Evolutionary conservation across 257 asterid species (phyloP).

Genomic region (Buddleja alternifolia): DNA sequence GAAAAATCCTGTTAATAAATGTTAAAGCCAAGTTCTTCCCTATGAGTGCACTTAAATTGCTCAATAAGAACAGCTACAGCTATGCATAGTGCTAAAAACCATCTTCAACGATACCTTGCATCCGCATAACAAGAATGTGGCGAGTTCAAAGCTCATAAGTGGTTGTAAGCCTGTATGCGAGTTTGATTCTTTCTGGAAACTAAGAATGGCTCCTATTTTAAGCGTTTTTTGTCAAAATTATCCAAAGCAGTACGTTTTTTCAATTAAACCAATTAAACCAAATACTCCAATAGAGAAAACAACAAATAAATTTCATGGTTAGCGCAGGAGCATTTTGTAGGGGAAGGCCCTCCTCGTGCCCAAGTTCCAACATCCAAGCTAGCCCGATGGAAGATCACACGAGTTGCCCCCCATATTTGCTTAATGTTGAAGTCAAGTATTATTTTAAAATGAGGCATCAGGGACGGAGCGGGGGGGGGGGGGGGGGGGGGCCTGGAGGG

Average conservation of each 20-base stretch:
- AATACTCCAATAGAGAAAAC: neutral
- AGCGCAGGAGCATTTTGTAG: neutral
- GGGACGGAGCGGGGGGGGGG: no score
- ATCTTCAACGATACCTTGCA: neutral
- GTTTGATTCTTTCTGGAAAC: neutral
- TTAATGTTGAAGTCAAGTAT: neutral
- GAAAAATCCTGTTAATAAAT: neutral
- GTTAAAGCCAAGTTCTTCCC: neutral
- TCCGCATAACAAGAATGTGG: neutral
- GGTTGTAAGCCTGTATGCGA: neutral
- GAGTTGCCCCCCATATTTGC: no score
- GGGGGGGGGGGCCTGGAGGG: no score
- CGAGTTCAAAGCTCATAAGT: neutral
- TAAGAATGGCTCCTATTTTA: neutral
- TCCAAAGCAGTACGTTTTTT: neutral
- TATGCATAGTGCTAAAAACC: neutral
- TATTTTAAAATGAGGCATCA: neutral
- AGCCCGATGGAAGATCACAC: neutral
- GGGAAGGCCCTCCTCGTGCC: neutral
- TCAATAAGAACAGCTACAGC: neutral
- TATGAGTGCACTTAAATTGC: neutral
- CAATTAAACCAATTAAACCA: neutral
- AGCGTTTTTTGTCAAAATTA: neutral
- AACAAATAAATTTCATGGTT: neutral
- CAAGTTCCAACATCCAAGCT: neutral